phyloP scores from a whole-genome alignment of 176 grass and related monocot species.

The Ampelocalamus luodianensis region DNA sequence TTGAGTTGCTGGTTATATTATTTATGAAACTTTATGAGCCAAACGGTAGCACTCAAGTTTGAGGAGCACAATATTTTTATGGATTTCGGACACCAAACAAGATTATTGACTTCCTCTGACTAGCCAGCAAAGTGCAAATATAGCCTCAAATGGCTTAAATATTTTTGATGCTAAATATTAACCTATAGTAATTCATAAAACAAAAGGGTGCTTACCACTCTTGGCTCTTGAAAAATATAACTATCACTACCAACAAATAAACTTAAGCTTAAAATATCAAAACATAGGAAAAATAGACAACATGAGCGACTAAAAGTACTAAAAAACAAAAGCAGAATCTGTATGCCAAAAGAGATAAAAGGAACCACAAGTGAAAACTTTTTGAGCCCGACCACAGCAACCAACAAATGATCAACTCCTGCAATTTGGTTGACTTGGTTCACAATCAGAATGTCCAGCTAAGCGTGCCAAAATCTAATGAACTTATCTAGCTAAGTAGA shows the following conservation, averaged over 20 bases:
- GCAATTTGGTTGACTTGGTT: background rate
- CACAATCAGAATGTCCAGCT: background rate
- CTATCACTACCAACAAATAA: background rate
- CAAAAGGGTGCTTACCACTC: too few species aligned
- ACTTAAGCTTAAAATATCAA: background rate
- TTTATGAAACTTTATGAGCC: background rate
- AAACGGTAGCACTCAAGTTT: background rate
- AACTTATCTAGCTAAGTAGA: too few species aligned
- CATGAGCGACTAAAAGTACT: background rate
- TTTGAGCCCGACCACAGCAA: background rate
- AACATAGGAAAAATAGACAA: background rate
- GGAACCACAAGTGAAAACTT: background rate
- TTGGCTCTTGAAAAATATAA: background rate
- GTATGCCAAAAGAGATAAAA: background rate
- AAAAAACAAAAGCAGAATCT: background rate
- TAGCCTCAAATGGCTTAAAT: background rate
- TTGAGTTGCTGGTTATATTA: background rate
- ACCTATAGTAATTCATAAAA: background rate
- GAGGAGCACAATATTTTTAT: background rate
- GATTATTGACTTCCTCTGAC: background rate
- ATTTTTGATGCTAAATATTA: background rate
- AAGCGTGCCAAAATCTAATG: slow-evolving; percentile 2
- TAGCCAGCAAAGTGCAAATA: background rate
- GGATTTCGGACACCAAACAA: background rate
- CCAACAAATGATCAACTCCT: background rate